Evolutionary conservation across 805 yeast genomes (phyloP).

Genomic region (Zygosaccharomyces siamensis): DNA sequence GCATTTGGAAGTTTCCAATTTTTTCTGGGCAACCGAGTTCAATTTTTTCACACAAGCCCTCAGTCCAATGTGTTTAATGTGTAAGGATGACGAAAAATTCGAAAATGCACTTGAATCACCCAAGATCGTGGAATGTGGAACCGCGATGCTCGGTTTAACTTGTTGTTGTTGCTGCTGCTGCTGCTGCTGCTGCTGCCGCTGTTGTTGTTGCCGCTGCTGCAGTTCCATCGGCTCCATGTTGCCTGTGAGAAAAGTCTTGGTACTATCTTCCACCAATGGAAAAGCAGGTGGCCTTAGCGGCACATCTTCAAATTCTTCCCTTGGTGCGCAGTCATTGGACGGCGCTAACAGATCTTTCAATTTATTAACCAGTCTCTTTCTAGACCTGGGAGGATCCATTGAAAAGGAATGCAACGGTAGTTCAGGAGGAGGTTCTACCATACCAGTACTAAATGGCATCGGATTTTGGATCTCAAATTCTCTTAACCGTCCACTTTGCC

Average conservation of each 20-base stretch:
- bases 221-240: slow-evolving; percentile 7
- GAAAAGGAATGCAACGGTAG: slow-evolving; percentile 9
- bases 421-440: slow-evolving; percentile 16
- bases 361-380: slow-evolving; percentile 9
- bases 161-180: background rate
- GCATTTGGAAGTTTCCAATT: slow-evolving; percentile 18
- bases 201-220: background rate
- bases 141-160: background rate
- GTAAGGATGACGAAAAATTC: slow-evolving; percentile 7
- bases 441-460: background rate
- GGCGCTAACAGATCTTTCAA: slow-evolving; percentile 10
- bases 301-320: background rate
- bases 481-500: no score
- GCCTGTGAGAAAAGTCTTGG: slow-evolving; percentile 28
- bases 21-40: slow-evolving; percentile 15
- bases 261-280: slow-evolving; percentile 16
- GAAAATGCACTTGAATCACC: slow-evolving; percentile 8
- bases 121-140: slow-evolving; percentile 7
- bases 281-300: slow-evolving; percentile 1
- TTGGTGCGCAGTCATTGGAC: background rate
- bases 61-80: slow-evolving; percentile 14
- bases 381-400: slow-evolving; percentile 2
- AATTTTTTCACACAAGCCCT: slow-evolving; percentile 19
- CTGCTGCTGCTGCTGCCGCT: background rate
- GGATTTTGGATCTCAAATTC: no score